Base-by-base conservation (phyloP, 768 basidiomycete species). In the Agrocybe chaxingu region DNA sequence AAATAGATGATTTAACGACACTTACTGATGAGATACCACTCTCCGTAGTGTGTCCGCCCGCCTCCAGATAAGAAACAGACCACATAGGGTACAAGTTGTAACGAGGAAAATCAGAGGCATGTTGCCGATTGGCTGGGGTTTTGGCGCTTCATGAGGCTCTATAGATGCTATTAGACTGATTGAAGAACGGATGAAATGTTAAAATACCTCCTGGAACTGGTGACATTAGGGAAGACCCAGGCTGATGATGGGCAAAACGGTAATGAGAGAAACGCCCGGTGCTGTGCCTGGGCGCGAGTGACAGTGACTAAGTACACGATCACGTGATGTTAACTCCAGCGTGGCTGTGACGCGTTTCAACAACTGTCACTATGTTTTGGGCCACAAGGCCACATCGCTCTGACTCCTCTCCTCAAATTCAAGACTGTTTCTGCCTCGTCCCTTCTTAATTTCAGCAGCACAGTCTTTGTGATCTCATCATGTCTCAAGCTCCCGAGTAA, bases 61-160 rank as follows among this genome's bases (percentile, higher is more conserved):
- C 49, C 82, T 72, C 84, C 82, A 87, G 0, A 88, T 66, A 18
- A 88, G 55, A 58, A 85, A 86, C 7, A 88, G 58, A 3, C 70
- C 61, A 53, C 80, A 81, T 1, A 83, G 62, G 3, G 78, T 78
- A 60, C 79, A 84, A 4, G 75, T 76, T 16, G 82, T 85, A 51
- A 80, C 70, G 8, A 87, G 69, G 49, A 82, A 66, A 3, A 87
- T 66, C 52, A 82, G 46, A 16, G 77, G 67, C 53, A 76, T 68
- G 57, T 75, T 80, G 12, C 83, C 84, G 46, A 86, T 70, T 11
- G 86, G 86, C 53, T 87, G 75, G 8, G 84, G 84, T 58, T 81
- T 84, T 8, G 75, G 78, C 8, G 79, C 75, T 39, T 71, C 70
- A 30, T 74, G 74, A n/a, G 85, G 82, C 61, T 80, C 85, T 87